Evolutionary conservation across 306 rosid genomes (phyloP), one percentile per base, ranked within the genome.

Genomic region (Cicer cuneatum): DNA sequence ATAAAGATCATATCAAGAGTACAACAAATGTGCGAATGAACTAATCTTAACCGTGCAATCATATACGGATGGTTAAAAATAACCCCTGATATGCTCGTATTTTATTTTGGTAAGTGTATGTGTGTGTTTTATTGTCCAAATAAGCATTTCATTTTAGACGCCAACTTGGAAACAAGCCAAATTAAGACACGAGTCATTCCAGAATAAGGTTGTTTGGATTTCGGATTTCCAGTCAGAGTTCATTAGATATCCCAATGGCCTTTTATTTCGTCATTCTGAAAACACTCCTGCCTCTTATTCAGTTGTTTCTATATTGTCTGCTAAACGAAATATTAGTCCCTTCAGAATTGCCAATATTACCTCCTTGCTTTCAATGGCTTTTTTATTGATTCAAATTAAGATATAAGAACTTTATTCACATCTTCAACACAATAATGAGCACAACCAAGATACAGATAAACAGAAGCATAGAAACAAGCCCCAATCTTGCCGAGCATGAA

Each of bases 311-410:
- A 51, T 18, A 53, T 52, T 62, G 10, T 29, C 42, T 42, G 6
- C 21, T 10, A 79, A 63, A 53, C 5, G 37, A 53, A 38, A 43
- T 71, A 42, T 38, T 40, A 40, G 16, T 39, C 58, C 49, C 66
- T 64, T 16, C 39, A 18, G 15, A 72, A 33, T 8, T 49, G 19
- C 54, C 19, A 69, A 46, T 24, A 43, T 41, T 56, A 40, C 46
- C 42, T 57, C 37, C 33, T 12, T 5, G 33, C 52, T 35, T 66
- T 45, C 71, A 59, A 41, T 45, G 72, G 61, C 7, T 16, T 11
- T 80, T 40, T 56, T 29, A 53, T 66, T 66, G 80, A 48, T 57
- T 68, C 43, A 35, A 49, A 73, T 61, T 49, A 49, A 56, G 71
- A 57, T 51, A 58, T n/a, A 66, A n/a, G n/a, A n/a, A n/a, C n/a